phyloP scores from a whole-genome alignment of 495 filamentous ascomycete genomes.

The Tetracladium marchalianum region DNA sequence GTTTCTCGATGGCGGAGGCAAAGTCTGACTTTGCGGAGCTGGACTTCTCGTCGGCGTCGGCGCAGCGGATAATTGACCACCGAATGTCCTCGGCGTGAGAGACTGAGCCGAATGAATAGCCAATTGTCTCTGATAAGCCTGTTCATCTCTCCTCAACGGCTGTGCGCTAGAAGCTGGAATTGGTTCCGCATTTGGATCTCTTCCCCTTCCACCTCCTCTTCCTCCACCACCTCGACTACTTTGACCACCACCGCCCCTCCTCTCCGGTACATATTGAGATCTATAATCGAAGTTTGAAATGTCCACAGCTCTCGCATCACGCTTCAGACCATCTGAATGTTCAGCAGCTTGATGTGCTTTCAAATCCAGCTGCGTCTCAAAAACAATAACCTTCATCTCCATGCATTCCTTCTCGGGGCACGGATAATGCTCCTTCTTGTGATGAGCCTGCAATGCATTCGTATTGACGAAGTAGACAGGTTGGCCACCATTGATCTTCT shows the following conservation, averaged over 20 bases:
- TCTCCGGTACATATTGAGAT: slow-evolving; percentile 54
- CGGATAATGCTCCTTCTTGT: slow-evolving; percentile 75
- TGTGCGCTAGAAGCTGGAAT: slow-evolving; percentile 71
- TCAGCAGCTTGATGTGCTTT: slow-evolving; percentile 75
- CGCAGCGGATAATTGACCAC: slow-evolving; percentile 60
- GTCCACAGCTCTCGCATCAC: slow-evolving; percentile 80
- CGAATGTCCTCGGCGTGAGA: slow-evolving; percentile 66
- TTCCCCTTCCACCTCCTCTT: slow-evolving; percentile 37
- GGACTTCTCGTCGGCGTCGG: slow-evolving; percentile 20
- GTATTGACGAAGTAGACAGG: slow-evolving; percentile 89
- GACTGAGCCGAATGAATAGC: slow-evolving; percentile 83
- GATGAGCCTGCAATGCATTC: slow-evolving; percentile 73
- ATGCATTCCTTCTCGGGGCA: slow-evolving; percentile 79
- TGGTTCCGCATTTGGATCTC: slow-evolving; percentile 63
- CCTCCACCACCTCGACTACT: slow-evolving; percentile 27
- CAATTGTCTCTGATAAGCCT: slow-evolving; percentile 88
- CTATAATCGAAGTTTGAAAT: slow-evolving; percentile 77
- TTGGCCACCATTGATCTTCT: slow-evolving; percentile 54
- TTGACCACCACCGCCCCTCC: slow-evolving; percentile 39
- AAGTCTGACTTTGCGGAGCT: slow-evolving; percentile 25
- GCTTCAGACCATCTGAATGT: slow-evolving; percentile 64
- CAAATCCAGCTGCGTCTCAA: slow-evolving; percentile 85
- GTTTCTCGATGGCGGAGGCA: slow-evolving; percentile 11
- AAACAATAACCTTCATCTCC: slow-evolving; percentile 98
- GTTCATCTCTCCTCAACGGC: slow-evolving; percentile 72